Percentiles rank a stretch among this genome's conserved stretches.
Evolutionary conservation across 2,329 filamentous ascomycete species (phyloP).

Genomic region (Sporothrix euskadiensis): DNA sequence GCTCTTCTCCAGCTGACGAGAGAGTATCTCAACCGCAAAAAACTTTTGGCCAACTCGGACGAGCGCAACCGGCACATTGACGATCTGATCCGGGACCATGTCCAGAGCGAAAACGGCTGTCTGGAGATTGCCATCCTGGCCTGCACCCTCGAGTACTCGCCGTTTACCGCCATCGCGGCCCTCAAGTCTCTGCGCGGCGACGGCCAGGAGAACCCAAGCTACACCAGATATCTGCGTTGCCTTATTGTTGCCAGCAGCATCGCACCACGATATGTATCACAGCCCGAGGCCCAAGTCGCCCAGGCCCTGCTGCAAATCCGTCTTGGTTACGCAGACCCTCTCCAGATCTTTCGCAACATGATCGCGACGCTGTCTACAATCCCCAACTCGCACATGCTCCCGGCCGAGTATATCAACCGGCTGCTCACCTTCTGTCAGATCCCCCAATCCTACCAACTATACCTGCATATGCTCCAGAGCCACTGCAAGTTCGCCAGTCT

Average conservation of each 20-base stretch:
- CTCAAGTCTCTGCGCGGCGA: slow-evolving; percentile 24
- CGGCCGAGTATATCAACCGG: slow-evolving; percentile 28
- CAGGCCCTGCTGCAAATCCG: slow-evolving; percentile 22
- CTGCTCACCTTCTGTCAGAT: slow-evolving; percentile 28
- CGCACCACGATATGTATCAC: slow-evolving; percentile 21
- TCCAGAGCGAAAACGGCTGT: slow-evolving; percentile 20
- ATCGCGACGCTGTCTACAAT: slow-evolving; percentile 21
- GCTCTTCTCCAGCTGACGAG: slow-evolving; percentile 13
- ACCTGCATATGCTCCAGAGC: slow-evolving; percentile 11
- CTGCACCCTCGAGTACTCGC: slow-evolving; percentile 25
- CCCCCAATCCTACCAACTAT: slow-evolving; percentile 2
- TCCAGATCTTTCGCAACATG: slow-evolving; percentile 23
- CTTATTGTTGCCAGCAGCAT: slow-evolving; percentile 25
- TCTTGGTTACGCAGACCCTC: slow-evolving; percentile 15
- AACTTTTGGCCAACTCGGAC: background rate
- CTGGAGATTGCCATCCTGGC: slow-evolving; percentile 27
- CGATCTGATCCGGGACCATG: slow-evolving; percentile 32
- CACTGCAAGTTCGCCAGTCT: slow-evolving; percentile 19
- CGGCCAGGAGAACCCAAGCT: slow-evolving; percentile 9
- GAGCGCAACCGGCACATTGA: slow-evolving; percentile 37
- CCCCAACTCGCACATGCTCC: slow-evolving; percentile 23
- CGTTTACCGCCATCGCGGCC: background rate
- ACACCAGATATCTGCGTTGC: slow-evolving; percentile 25
- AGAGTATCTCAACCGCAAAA: slow-evolving; percentile 23
- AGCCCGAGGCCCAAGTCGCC: slow-evolving; percentile 14